Evolutionary conservation across 768 basidiomycete genomes (phyloP).

Genomic region (Agrocybe praecox): DNA sequence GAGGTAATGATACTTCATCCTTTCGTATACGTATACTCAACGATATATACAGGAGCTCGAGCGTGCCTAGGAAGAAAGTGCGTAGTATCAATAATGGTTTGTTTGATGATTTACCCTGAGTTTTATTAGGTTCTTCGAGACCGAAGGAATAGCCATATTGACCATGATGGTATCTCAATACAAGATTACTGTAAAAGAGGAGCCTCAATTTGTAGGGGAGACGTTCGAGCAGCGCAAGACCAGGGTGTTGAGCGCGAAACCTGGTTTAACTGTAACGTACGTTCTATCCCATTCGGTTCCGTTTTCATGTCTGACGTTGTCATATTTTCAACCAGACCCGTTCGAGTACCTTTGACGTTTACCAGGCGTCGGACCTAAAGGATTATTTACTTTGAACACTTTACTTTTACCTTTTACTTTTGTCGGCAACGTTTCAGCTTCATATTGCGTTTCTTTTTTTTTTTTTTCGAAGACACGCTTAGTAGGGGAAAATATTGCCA

Average conservation of each 20-base stretch:
- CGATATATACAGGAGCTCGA: conserved; percentile 16
- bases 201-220: conserved; percentile 48
- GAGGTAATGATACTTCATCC: conserved; percentile 25
- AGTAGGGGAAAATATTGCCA: too few relatives aligned
- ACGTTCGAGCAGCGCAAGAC: conserved; percentile 46
- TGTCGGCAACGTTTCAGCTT: too few relatives aligned
- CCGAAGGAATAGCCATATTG: conserved; percentile 50
- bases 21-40: too few relatives aligned
- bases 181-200: conserved; percentile 50
- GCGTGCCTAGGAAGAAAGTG: conserved; percentile 27
- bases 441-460: too few relatives aligned
- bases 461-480: too few relatives aligned
- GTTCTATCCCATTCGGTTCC: not conserved
- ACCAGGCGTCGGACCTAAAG: too few relatives aligned
- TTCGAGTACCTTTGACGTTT: conserved; percentile 26
- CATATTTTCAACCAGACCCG: conserved; percentile 16
- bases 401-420: too few relatives aligned
- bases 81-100: not conserved
- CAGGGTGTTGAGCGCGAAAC: conserved; percentile 35
- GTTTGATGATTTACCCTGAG: not conserved
- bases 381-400: too few relatives aligned
- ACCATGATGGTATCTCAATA: conserved; percentile 45
- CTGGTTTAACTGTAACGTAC: conserved; percentile 36
- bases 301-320: not conserved
- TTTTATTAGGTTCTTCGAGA: conserved; percentile 45